Conservation (phyloP, 371 early-diverging fungal genomes). For the Coemansia sp. region DNA sequence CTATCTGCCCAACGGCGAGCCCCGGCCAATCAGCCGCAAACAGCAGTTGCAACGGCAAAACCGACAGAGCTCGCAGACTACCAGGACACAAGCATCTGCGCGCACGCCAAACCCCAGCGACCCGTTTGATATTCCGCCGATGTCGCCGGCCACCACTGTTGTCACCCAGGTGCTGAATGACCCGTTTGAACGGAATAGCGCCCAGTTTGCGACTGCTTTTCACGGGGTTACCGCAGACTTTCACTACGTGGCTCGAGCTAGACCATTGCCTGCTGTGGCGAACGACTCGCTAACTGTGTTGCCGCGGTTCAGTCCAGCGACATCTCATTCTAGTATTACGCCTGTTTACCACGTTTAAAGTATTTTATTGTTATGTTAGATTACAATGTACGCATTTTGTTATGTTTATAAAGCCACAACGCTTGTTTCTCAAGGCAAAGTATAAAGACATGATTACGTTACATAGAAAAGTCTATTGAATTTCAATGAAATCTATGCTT, state of each 20-base stretch:
- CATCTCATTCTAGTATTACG: neutral
- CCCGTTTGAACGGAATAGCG: neutral
- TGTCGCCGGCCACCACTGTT: neutral
- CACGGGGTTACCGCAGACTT: too few species aligned
- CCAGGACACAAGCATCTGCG: neutral
- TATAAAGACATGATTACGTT: too few species aligned
- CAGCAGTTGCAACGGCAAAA: neutral
- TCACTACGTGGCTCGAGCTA: too few species aligned
- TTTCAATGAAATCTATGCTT: too few species aligned
- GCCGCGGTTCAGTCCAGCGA: slow-evolving; percentile 1
- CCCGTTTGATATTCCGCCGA: neutral
- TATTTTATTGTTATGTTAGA: neutral
- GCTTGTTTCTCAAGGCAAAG: too few species aligned
- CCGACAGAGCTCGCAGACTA: neutral
- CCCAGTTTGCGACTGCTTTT: neutral
- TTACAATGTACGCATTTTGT: neutral
- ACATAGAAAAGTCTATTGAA: too few species aligned
- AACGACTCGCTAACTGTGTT: neutral
- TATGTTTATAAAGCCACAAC: too few species aligned
- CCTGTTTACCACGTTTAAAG: neutral
- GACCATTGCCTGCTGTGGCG: neutral
- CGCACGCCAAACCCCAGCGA: neutral
- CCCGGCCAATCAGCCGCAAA: slow-evolving; percentile 13
- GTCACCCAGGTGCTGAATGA: neutral
- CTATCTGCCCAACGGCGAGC: slow-evolving; percentile 29